Evolutionary conservation across 2,329 filamentous ascomycete genomes (phyloP).

Genomic region (Alternaria longipes): DNA sequence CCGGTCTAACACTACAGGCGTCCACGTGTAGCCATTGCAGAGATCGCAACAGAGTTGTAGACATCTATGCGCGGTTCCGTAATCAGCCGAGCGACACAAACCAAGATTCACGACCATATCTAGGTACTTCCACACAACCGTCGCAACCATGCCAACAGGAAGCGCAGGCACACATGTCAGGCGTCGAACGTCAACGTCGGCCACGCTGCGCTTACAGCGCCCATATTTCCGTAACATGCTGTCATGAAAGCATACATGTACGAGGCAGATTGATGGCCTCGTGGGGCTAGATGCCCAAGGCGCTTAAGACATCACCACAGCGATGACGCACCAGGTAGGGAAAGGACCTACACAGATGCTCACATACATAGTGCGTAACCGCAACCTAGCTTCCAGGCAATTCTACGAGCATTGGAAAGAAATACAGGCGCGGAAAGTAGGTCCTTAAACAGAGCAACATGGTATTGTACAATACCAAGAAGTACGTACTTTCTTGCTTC

Average conservation of each 20-base stretch:
- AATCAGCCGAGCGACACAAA: background rate
- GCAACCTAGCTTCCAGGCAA: conserved; percentile 37
- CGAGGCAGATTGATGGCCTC: background rate
- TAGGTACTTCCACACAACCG: background rate
- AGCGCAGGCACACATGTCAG: background rate
- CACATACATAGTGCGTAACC: conserved; percentile 16
- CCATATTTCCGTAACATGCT: background rate
- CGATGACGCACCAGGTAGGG: conserved; percentile 2
- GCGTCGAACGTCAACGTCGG: background rate
- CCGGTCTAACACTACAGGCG: background rate
- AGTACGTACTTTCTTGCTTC: conserved; percentile 18
- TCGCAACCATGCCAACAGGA: background rate
- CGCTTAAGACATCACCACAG: background rate
- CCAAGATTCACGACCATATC: background rate
- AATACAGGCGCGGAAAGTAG: conserved; percentile 45
- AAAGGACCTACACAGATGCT: conserved; percentile 24
- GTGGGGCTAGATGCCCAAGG: background rate
- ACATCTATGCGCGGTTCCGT: background rate
- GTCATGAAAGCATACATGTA: background rate
- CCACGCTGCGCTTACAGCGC: background rate
- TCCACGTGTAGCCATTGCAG: background rate
- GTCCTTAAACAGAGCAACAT: conserved; percentile 48
- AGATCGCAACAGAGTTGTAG: background rate
- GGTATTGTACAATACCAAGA: conserved; percentile 48
- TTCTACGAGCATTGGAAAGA: conserved; percentile 51